A percentile compares a stretch with the other conserved stretches of the same genome.
Evolutionary conservation across 1,284 basidiomycete species (phyloP).

Genomic region (Irpex sp.): DNA sequence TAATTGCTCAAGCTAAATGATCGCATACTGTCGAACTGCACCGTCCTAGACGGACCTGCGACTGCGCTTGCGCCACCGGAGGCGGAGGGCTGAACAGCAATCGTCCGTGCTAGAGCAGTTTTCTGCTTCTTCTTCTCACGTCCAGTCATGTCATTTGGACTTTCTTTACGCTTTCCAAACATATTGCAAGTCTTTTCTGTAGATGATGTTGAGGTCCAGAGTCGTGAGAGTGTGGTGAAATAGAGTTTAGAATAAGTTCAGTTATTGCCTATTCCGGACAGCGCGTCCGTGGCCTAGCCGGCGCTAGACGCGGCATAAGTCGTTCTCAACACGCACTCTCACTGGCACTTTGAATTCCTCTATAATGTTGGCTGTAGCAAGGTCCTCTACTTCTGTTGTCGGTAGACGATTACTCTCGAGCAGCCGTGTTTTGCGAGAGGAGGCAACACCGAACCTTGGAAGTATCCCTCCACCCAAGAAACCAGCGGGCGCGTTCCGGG

Average conservation of each 20-base stretch:
- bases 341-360: neutral
- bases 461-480: conserved; percentile 59
- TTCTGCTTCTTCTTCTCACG: conserved; percentile 67
- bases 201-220: neutral
- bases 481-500: conserved; percentile 81
- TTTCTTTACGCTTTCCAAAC: neutral
- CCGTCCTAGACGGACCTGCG: conserved; percentile 36
- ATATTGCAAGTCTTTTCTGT: neutral
- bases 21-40: conserved; percentile 35
- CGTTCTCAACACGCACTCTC: neutral
- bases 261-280: neutral
- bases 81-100: conserved; percentile 47
- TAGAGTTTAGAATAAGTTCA: neutral
- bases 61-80: conserved; percentile 19
- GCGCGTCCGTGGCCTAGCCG: neutral
- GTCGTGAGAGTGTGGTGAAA: neutral
- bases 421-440: conserved; percentile 39
- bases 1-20: neutral
- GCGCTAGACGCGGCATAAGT: neutral
- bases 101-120: conserved; percentile 57
- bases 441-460: conserved; percentile 47
- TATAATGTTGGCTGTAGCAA: neutral
- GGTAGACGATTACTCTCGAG: conserved; percentile 24
- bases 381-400: neutral
- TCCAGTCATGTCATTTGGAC: conserved; percentile 30